Evolutionary conservation across 2,329 filamentous ascomycete species (phyloP).

Genomic region (Ophiostoma triangulosporum): DNA sequence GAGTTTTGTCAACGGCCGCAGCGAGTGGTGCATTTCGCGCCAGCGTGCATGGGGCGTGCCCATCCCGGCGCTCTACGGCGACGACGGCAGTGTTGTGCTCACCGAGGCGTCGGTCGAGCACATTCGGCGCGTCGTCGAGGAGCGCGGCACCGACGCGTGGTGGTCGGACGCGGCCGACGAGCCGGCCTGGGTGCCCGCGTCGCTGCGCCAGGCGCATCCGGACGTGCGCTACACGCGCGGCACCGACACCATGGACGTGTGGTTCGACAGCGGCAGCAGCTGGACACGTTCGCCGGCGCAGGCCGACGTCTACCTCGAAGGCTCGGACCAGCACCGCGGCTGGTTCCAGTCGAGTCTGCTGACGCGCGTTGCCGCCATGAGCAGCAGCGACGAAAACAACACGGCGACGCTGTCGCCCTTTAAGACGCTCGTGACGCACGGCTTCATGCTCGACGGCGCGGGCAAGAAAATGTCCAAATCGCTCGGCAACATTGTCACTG

Average conservation of each 20-base stretch:
- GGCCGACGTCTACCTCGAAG: constrained; percentile 86
- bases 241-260: constrained; percentile 96
- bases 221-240: constrained; percentile 55
- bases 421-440: constrained; percentile 82
- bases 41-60: constrained; percentile 95
- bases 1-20: constrained; percentile 76
- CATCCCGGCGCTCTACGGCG: constrained; percentile 78
- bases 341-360: constrained; percentile 97
- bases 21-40: constrained; percentile 95
- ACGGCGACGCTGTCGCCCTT: constrained; percentile 48
- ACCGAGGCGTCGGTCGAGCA: constrained; percentile 68
- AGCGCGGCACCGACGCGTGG: constrained; percentile 83
- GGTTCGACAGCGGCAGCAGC: constrained; percentile 96
- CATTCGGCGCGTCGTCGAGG: constrained; percentile 64
- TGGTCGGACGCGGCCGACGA: constrained; percentile 75
- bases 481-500: constrained; percentile 73
- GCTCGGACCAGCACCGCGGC: constrained; percentile 87
- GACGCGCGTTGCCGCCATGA: constrained; percentile 60
- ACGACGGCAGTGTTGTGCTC: constrained; percentile 63
- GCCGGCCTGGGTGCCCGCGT: constrained; percentile 58
- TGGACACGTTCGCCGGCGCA: constrained; percentile 49
- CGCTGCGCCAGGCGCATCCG: constrained; percentile 33
- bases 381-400: neutral
- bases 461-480: constrained; percentile 99
- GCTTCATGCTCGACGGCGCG: constrained; percentile 77